A percentile compares a stretch with the other conserved stretches of the same genome.
Conservation (phyloP, 805 yeast genomes). For the Sugiyamaella americana region DNA sequence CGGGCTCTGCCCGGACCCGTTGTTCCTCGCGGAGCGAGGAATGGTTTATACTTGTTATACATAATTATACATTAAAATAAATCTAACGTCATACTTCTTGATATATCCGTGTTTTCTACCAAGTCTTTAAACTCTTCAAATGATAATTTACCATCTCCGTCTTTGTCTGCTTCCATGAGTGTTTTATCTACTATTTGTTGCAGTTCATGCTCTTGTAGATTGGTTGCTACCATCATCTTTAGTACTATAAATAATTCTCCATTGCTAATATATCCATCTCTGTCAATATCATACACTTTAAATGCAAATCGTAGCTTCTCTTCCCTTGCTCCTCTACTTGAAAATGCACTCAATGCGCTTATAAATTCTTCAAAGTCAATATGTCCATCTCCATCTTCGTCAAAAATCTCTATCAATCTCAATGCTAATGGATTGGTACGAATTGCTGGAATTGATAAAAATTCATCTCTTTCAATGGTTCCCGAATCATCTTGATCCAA, state of each 20-base stretch:
- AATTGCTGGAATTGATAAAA: constrained; percentile 88
- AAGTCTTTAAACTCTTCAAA: constrained; percentile 75
- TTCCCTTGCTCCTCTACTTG: constrained; percentile 70
- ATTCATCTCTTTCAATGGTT: constrained; percentile 83
- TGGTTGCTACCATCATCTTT: constrained; percentile 95
- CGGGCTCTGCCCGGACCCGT: too few relatives aligned
- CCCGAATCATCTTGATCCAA: constrained; percentile 91
- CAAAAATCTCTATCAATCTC: constrained; percentile 89
- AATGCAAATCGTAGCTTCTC: constrained; percentile 88
- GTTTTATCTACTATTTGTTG: constrained; percentile 98
- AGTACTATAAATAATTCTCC: constrained; percentile 90
- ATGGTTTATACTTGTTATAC: too few relatives aligned
- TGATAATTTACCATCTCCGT: constrained; percentile 79
- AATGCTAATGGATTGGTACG: constrained; percentile 83
- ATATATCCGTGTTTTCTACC: constrained; percentile 18
- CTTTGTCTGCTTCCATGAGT: constrained; percentile 83
- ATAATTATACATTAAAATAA: too few relatives aligned
- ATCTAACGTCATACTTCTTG: background rate
- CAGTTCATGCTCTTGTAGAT: constrained; percentile 75
- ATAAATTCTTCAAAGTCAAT: constrained; percentile 95
- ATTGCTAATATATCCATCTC: constrained; percentile 90
- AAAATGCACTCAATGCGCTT: constrained; percentile 76
- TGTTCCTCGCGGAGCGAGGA: too few relatives aligned
- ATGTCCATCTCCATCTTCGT: constrained; percentile 85
- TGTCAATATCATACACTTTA: constrained; percentile 89